phyloP scores from a whole-genome alignment of 371 early-diverging fungal genomes.

The Mucor irregularis region DNA sequence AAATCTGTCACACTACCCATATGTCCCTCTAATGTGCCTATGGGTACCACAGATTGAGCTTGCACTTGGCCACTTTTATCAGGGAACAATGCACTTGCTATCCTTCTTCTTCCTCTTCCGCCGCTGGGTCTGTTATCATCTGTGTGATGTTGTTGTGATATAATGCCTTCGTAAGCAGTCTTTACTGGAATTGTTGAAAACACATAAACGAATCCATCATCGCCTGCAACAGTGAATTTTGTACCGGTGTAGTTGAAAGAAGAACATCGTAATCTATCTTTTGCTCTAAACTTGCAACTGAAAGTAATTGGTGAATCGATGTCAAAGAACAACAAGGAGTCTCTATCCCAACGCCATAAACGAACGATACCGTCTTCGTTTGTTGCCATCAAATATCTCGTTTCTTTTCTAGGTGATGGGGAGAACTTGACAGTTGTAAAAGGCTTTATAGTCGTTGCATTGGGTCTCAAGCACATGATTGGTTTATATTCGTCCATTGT shows the following conservation, averaged over 20 bases:
- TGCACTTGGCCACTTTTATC: constrained; percentile 37
- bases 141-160: background rate
- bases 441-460: constrained; percentile 48
- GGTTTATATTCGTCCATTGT: constrained; percentile 75
- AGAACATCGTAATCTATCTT: constrained; percentile 65
- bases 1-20: constrained; percentile 75
- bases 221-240: constrained; percentile 79
- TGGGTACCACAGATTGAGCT: constrained; percentile 57
- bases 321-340: constrained; percentile 53
- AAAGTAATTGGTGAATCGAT: constrained; percentile 61
- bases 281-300: constrained; percentile 61
- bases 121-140: constrained; percentile 3
- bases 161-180: constrained; percentile 8
- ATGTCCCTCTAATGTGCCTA: constrained; percentile 76
- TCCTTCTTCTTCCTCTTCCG: constrained; percentile 28
- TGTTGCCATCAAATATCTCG: constrained; percentile 75
- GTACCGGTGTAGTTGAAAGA: constrained; percentile 83
- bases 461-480: constrained; percentile 57
- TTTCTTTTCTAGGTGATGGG: constrained; percentile 75
- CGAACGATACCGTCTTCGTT: constrained; percentile 77
- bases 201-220: constrained; percentile 77
- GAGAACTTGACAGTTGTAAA: constrained; percentile 81
- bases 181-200: constrained; percentile 57
- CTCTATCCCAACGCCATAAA: constrained; percentile 75
- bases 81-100: constrained; percentile 41